Base-by-base conservation (phyloP, 1,284 basidiomycete genomes). In the Puccinia hordei region DNA sequence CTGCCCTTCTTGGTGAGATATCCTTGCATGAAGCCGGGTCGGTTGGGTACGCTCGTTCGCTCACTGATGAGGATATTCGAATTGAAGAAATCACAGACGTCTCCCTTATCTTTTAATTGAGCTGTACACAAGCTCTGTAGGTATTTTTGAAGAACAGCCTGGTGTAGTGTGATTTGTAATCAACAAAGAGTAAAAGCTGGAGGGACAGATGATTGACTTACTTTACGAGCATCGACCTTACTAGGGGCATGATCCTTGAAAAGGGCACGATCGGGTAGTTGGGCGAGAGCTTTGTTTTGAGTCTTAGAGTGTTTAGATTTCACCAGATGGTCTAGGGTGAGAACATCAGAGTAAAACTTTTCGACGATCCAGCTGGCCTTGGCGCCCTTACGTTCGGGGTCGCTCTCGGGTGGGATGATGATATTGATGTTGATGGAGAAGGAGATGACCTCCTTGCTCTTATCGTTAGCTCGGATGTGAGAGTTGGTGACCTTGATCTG, bases 181-280 rank as follows among this genome's bases (percentile, higher is more conserved):
- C n/a, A 75, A 30, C 59, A 38, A 35, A 22, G 27, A 13, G 38
- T 35, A 30, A 65, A 41, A 6, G 38, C 4, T 41, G 38, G 38
- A 41, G 38, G 12, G 38, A n/a, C n/a, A n/a, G 38, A 41, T 41
- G 38, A 41, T 41, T 4, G 38, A 87, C 90, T 83, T 83, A 92
- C 92, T 88, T 96, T 97, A 82, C 95, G 88, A 85, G 95, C 93
- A 87, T 98, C 96, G 53, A 95, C 93, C 87, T 93, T 95, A 75
- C 93, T 93, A 15, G 96, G 95, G 1, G 95, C 95, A 86, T 97
- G 94, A 86, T 98, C 96, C 85, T 91, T 95, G 92, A 96, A 98
- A 12, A 97, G 88, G 85, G 91, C 92, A 75, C 93, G 92, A 85
- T 99, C 96, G 1, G 96, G 96, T 79, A 99, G 86, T 63, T 88